Percentiles rank a stretch among this genome's conserved stretches.
Evolutionary conservation across 495 filamentous ascomycete species (phyloP).

Genomic region (Gamarada debralockiae): DNA sequence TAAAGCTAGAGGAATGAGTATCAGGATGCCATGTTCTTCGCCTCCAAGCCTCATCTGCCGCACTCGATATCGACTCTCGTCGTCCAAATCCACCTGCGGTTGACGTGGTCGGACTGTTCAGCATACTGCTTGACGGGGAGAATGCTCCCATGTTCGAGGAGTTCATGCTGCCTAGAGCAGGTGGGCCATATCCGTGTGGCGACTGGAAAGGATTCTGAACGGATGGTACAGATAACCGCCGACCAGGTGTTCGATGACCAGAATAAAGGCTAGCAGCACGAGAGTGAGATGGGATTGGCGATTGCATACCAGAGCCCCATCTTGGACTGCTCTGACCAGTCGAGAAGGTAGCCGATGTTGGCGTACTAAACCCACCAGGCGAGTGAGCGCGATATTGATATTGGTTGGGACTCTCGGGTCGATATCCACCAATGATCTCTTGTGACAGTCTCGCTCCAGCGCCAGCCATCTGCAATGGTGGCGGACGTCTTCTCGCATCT

Average conservation of each 20-base stretch:
- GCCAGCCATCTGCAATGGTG: slow-evolving; percentile 79
- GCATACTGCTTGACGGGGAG: slow-evolving; percentile 53
- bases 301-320: slow-evolving; percentile 58
- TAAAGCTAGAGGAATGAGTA: slow-evolving; percentile 47
- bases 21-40: slow-evolving; percentile 89
- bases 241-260: slow-evolving; percentile 60
- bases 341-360: slow-evolving; percentile 70
- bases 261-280: slow-evolving; percentile 66
- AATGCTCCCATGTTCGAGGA: slow-evolving; percentile 43
- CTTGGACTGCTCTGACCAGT: slow-evolving; percentile 69
- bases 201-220: slow-evolving; percentile 70
- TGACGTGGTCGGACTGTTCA: slow-evolving; percentile 69
- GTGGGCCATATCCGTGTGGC: slow-evolving; percentile 56
- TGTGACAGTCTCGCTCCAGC: slow-evolving; percentile 51
- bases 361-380: slow-evolving; percentile 70
- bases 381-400: slow-evolving; percentile 50
- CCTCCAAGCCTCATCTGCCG: slow-evolving; percentile 71
- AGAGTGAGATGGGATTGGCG: slow-evolving; percentile 60
- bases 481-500: slow-evolving; percentile 68
- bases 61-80: slow-evolving; percentile 56
- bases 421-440: slow-evolving; percentile 46
- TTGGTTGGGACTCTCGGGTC: slow-evolving; percentile 44
- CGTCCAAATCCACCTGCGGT: slow-evolving; percentile 55
- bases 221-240: slow-evolving; percentile 79
- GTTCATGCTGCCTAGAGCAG: slow-evolving; percentile 51